Evolutionary conservation across 305 asterid species (phyloP).

Genomic region (Rubia balearica): DNA sequence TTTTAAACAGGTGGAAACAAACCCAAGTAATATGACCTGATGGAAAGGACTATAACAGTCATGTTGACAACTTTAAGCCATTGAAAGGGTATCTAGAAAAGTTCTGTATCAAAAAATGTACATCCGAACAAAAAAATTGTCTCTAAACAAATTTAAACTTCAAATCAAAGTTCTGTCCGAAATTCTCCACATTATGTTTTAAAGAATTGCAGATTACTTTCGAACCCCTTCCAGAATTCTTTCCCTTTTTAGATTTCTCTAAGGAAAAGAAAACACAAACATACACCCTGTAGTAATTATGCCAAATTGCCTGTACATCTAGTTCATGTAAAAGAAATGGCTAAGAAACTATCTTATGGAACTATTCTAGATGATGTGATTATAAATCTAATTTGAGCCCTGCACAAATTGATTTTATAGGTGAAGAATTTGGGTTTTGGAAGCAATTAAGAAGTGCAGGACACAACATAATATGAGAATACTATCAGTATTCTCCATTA

Average conservation of each 20-base stretch:
- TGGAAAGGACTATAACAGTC: neutral
- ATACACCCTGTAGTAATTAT: neutral
- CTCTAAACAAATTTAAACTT: neutral
- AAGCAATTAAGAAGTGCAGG: conserved; percentile 5
- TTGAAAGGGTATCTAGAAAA: neutral
- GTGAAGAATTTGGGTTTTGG: neutral
- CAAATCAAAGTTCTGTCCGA: neutral
- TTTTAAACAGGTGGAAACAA: neutral
- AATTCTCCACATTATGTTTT: neutral
- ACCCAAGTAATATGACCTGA: neutral
- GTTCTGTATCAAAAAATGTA: neutral
- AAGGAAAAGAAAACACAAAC: neutral
- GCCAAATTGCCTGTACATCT: neutral
- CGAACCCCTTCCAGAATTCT: neutral
- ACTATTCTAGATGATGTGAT: neutral
- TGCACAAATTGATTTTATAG: neutral
- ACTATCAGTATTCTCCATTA: neutral
- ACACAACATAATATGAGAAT: neutral
- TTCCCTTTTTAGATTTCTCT: neutral
- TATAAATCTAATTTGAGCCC: neutral
- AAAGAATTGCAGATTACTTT: neutral
- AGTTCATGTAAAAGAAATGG: neutral
- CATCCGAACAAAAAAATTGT: neutral
- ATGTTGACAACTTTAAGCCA: neutral
- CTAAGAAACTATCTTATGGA: neutral